phyloP scores from a whole-genome alignment of 2,329 filamentous ascomycete species.

The Cryphonectria naterciae region DNA sequence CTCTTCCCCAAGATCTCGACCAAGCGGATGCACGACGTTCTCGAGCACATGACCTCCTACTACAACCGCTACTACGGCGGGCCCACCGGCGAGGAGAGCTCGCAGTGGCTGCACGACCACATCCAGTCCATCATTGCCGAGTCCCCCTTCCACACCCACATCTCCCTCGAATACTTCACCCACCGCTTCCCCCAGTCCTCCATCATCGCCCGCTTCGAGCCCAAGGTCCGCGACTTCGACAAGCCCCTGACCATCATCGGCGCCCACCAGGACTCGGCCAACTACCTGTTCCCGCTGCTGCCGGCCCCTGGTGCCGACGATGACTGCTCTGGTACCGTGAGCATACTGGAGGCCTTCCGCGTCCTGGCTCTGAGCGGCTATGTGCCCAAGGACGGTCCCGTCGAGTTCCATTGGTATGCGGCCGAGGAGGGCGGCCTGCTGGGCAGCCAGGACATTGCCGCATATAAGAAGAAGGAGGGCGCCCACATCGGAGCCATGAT shows the following conservation, averaged over 20 bases:
- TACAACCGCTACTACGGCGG: slow-evolving; percentile 62
- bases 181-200: slow-evolving; percentile 73
- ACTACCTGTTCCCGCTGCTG: slow-evolving; percentile 70
- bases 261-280: slow-evolving; percentile 76
- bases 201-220: slow-evolving; percentile 69
- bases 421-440: slow-evolving; percentile 81
- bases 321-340: slow-evolving; percentile 73
- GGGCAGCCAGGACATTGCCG: slow-evolving; percentile 73
- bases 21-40: slow-evolving; percentile 65
- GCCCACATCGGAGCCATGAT: slow-evolving; percentile 74
- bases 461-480: slow-evolving; percentile 64
- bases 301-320: slow-evolving; percentile 75
- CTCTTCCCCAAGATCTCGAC: slow-evolving; percentile 64
- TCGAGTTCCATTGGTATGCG: slow-evolving; percentile 84
- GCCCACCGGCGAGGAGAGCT: slow-evolving; percentile 39
- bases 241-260: slow-evolving; percentile 59
- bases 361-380: slow-evolving; percentile 58
- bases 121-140: slow-evolving; percentile 41
- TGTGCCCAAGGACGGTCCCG: slow-evolving; percentile 43
- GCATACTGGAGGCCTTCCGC: slow-evolving; percentile 72
- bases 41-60: slow-evolving; percentile 64
- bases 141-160: slow-evolving; percentile 42
- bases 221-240: slow-evolving; percentile 41
- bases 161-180: slow-evolving; percentile 55
- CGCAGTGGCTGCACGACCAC: slow-evolving; percentile 42